These are phyloP conservation scores for Peronosclerospora sorghi DNA, from an alignment of 352 stramenopile species.

Conservation along the genomic window DNA sequence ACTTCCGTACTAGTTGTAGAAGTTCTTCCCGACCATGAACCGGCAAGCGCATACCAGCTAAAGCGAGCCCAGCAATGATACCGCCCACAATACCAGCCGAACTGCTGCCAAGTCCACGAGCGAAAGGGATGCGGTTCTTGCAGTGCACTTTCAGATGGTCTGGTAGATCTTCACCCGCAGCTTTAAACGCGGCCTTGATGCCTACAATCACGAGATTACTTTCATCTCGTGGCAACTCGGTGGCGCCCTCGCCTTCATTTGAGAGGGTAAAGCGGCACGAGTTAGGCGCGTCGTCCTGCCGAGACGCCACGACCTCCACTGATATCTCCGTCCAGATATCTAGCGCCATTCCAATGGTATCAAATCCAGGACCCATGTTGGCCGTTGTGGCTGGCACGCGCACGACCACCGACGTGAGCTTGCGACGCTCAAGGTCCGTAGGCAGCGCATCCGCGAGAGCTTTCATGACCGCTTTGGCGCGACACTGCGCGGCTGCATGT, in stretches of 20 bases:
- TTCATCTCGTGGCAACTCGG: slow-evolving; percentile 84
- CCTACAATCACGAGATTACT: slow-evolving; percentile 91
- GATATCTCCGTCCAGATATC: slow-evolving; percentile 99
- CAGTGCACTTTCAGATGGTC: slow-evolving; percentile 92
- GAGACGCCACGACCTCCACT: slow-evolving; percentile 70
- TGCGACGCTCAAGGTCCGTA: slow-evolving; percentile 27
- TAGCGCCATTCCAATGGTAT: slow-evolving; percentile 97
- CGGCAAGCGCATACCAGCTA: slow-evolving; percentile 89
- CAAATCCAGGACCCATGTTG: slow-evolving; percentile 97
- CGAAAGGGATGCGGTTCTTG: slow-evolving; percentile 96
- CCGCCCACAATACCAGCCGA: slow-evolving; percentile 97
- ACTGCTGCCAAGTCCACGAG: slow-evolving; percentile 92
- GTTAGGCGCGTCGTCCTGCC: slow-evolving; percentile 10
- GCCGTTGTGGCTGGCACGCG: slow-evolving; percentile 95
- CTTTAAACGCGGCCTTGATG: slow-evolving; percentile 92
- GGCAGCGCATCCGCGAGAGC: slow-evolving; percentile 14
- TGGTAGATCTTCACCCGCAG: slow-evolving; percentile 90
- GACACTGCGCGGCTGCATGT: slow-evolving; percentile 12
- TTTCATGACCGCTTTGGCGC: slow-evolving; percentile 7
- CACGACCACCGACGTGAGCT: slow-evolving; percentile 91
- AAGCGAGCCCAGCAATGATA: slow-evolving; percentile 96
- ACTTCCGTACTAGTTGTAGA: slow-evolving; percentile 82
- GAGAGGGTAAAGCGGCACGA: slow-evolving; percentile 89
- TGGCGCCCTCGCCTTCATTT: slow-evolving; percentile 93
- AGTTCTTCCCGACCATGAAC: slow-evolving; percentile 89